Percentiles rank a stretch among this genome's conserved stretches.
Evolutionary conservation across 139 green algal species (phyloP).

Genomic region (Zygnema cylindricum): DNA sequence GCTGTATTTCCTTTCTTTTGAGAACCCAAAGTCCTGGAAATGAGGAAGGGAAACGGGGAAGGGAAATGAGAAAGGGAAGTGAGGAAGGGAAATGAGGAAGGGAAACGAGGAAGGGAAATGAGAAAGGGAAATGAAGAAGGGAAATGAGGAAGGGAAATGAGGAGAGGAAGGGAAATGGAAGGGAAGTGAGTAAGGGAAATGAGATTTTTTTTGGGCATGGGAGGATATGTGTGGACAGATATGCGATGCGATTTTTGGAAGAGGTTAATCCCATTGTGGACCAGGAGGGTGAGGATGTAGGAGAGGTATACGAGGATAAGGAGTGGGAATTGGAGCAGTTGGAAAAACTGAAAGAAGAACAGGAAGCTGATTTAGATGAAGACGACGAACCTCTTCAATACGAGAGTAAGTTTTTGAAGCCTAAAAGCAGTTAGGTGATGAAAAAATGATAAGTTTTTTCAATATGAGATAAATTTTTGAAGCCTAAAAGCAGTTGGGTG

Average conservation of each 20-base stretch:
- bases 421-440: no score
- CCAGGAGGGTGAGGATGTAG: not conserved
- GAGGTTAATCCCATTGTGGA: constrained; percentile 44
- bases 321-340: constrained; percentile 64
- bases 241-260: constrained; percentile 61
- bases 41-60: no score
- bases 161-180: not conserved
- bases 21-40: no score
- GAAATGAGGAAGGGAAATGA: not conserved
- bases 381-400: constrained; percentile 52
- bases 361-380: constrained; percentile 53
- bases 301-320: constrained; percentile 48
- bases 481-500: no score
- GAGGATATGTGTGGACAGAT: constrained; percentile 10
- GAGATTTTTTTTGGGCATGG: not conserved
- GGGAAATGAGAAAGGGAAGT: no score
- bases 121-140: not conserved
- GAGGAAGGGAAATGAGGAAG: no score
- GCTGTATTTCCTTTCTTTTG: no score
- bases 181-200: not conserved
- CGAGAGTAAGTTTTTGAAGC: constrained; percentile 42
- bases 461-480: no score
- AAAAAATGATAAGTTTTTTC: no score
- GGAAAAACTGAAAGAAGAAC: constrained; percentile 60
- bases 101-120: no score